Conservation (phyloP, 129 eudicot genomes). For the Saussurea involucrata region DNA sequence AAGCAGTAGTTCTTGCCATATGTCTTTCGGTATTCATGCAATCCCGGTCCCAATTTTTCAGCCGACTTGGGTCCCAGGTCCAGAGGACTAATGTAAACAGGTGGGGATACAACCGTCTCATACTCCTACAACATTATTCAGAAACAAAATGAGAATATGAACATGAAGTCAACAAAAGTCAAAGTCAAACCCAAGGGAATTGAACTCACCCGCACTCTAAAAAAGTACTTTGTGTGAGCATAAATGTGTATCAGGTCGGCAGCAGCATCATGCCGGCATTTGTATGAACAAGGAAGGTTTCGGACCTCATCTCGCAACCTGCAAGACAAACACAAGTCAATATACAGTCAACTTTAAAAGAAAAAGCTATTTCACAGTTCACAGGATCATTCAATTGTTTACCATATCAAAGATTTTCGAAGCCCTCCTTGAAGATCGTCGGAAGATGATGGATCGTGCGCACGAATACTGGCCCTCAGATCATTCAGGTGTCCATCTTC, state of each 20-base stretch:
- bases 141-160: constrained; percentile 11
- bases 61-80: constrained; percentile 89
- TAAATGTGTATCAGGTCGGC: constrained; percentile 93
- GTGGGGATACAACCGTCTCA: constrained; percentile 66
- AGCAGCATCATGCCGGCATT: constrained; percentile 95
- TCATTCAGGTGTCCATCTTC: constrained; percentile 59
- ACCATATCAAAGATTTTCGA: constrained; percentile 80
- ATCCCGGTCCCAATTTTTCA: constrained; percentile 70
- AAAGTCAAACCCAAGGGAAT: neutral
- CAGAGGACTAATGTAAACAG: constrained; percentile 88
- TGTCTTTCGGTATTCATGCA: constrained; percentile 79
- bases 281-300: constrained; percentile 71
- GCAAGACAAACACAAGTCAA: constrained; percentile 8
- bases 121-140: constrained; percentile 63
- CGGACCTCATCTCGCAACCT: constrained; percentile 99
- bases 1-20: constrained; percentile 83
- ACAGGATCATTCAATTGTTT: constrained; percentile 11
- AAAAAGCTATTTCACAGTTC: neutral
- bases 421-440: constrained; percentile 59
- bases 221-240: constrained; percentile 82
- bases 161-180: neutral
- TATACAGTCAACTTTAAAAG: neutral
- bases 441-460: constrained; percentile 86
- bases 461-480: constrained; percentile 58
- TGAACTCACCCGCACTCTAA: constrained; percentile 61